These are phyloP conservation scores for Mucor racemosus DNA, from an alignment of 371 early-diverging fungal species.

Conservation along the genomic window DNA sequence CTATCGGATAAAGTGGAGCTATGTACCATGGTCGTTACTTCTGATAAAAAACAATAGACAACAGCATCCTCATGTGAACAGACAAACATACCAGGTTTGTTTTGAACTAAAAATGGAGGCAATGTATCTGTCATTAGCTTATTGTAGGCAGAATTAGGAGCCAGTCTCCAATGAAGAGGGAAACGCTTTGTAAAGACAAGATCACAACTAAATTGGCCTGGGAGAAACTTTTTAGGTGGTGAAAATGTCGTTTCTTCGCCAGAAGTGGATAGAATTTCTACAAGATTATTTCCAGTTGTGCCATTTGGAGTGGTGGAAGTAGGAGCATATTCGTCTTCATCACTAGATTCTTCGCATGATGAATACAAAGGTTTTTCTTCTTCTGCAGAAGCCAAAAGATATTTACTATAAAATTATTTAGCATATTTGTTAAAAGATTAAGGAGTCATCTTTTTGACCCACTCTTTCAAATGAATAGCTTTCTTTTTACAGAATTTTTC, in stretches of 20 bases:
- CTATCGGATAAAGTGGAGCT: conserved; percentile 17
- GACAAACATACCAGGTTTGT: conserved; percentile 78
- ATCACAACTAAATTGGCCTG: conserved; percentile 79
- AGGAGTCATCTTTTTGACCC: no score
- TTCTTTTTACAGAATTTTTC: no score
- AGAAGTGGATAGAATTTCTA: conserved; percentile 48
- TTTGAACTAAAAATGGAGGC: conserved; percentile 69
- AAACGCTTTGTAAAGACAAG: conserved; percentile 66
- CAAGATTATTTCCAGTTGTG: conserved; percentile 37
- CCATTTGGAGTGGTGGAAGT: neutral
- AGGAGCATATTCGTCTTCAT: conserved; percentile 35
- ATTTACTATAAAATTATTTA: conserved; percentile 54
- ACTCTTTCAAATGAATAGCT: no score
- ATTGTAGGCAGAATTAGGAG: conserved; percentile 68
- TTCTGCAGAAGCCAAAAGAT: conserved; percentile 59
- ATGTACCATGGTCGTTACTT: conserved; percentile 26
- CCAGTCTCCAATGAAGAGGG: conserved; percentile 79
- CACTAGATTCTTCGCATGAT: conserved; percentile 55
- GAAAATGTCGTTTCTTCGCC: conserved; percentile 43
- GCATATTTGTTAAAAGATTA: no score
- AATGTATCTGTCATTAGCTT: conserved; percentile 59
- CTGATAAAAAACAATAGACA: conserved; percentile 69
- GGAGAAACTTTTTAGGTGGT: conserved; percentile 47
- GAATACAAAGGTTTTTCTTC: conserved; percentile 39
- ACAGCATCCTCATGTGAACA: conserved; percentile 58